These are phyloP conservation scores for Talaromyces islandicus DNA, from an alignment of 2,329 filamentous ascomycete species.

Conservation along the genomic window DNA sequence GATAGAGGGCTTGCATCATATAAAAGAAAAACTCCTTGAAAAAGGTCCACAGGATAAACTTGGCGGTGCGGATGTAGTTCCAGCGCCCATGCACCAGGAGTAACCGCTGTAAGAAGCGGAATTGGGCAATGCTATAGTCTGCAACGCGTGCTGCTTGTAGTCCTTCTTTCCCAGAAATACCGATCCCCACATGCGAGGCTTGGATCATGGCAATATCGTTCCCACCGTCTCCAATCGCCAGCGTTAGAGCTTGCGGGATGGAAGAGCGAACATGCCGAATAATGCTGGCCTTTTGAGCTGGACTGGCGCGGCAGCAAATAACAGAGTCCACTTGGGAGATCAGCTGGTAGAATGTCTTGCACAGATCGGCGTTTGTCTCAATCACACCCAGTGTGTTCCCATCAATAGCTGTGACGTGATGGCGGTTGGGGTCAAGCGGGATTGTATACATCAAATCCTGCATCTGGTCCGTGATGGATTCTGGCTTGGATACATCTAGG, in stretches of 20 bases:
- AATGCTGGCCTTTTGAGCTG: conserved; percentile 68
- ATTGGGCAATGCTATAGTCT: conserved; percentile 76
- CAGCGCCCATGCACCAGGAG: conserved; percentile 70
- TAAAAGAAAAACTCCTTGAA: conserved; percentile 75
- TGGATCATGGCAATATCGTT: conserved; percentile 88
- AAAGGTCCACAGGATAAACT: conserved; percentile 72
- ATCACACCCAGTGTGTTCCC: conserved; percentile 66
- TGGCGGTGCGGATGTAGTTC: conserved; percentile 67
- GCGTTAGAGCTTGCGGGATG: conserved; percentile 63
- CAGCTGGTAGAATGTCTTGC: conserved; percentile 64
- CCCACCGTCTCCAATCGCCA: conserved; percentile 76
- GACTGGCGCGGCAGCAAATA: conserved; percentile 74
- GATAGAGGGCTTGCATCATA: conserved; percentile 67
- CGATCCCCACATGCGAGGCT: conserved; percentile 73
- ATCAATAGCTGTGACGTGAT: conserved; percentile 68
- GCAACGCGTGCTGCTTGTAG: conserved; percentile 71
- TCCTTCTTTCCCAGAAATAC: conserved; percentile 75
- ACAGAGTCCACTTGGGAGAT: conserved; percentile 68
- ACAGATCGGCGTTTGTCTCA: conserved; percentile 46
- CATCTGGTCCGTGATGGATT: neutral
- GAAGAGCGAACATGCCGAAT: conserved; percentile 65
- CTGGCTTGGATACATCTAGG: neutral
- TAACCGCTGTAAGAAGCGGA: conserved; percentile 67
- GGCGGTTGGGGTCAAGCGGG: neutral
- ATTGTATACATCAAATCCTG: neutral